Conservation (phyloP, 192 early-diverging fungal species). For the Mortierella alpina region DNA sequence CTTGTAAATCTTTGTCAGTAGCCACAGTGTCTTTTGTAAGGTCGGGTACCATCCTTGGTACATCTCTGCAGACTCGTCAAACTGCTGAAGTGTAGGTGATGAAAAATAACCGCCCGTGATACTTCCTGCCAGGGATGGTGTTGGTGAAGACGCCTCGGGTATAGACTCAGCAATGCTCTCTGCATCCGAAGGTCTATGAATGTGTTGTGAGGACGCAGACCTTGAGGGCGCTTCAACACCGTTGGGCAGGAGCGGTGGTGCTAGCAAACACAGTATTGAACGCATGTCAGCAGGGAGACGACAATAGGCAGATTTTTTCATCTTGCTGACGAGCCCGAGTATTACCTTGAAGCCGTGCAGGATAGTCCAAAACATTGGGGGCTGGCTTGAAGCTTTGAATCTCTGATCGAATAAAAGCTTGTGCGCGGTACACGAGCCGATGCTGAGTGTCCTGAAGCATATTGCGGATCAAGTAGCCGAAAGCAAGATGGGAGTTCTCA, state of each 20-base stretch:
- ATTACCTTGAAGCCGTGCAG: conserved; percentile 51
- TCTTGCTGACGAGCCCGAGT: neutral
- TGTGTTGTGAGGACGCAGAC: conserved; percentile 22
- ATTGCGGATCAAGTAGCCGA: conserved; percentile 78
- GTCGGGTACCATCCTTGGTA: conserved; percentile 83
- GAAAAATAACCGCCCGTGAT: conserved; percentile 43
- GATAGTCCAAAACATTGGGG: conserved; percentile 72
- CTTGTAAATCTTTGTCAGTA: conserved; percentile 83
- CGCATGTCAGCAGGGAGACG: neutral
- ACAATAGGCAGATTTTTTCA: neutral
- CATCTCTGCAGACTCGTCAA: conserved; percentile 47
- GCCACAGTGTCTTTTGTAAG: conserved; percentile 81
- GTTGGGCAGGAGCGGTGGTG: conserved; percentile 14
- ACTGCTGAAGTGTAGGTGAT: conserved; percentile 33
- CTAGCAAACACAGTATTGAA: neutral
- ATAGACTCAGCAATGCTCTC: conserved; percentile 47
- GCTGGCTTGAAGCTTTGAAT: conserved; percentile 81
- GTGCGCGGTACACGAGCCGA: conserved; percentile 87
- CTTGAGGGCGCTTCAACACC: conserved; percentile 6
- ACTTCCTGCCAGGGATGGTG: conserved; percentile 44
- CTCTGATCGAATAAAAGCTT: conserved; percentile 81
- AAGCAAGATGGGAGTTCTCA: conserved; percentile 62
- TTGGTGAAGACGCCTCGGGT: conserved; percentile 47
- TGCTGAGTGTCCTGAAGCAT: conserved; percentile 92
- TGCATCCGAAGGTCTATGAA: conserved; percentile 27